Conservation (phyloP, 768 basidiomycete genomes). For the Suillus bovinus region DNA sequence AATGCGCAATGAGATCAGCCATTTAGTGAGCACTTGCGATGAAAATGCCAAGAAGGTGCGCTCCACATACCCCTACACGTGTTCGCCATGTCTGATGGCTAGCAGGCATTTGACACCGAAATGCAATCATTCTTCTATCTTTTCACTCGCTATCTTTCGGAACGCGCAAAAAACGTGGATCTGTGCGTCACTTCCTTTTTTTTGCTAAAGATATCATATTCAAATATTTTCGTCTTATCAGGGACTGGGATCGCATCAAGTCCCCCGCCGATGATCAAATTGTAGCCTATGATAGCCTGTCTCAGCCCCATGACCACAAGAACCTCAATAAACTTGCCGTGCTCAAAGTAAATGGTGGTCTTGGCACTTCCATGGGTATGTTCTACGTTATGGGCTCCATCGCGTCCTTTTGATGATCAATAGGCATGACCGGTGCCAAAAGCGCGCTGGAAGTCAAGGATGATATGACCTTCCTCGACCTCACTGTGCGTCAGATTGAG, state of each 20-base stretch:
- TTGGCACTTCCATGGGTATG: conserved; percentile 64
- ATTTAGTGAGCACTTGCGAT: conserved; percentile 84
- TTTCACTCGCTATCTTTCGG: conserved; percentile 76
- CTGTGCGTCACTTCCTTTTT: conserved; percentile 50
- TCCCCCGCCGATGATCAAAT: conserved; percentile 66
- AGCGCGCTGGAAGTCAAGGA: conserved; percentile 75
- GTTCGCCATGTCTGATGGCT: conserved; percentile 20
- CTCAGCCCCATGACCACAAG: conserved; percentile 42
- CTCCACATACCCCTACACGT: conserved; percentile 9
- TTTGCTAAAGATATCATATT: conserved; percentile 11
- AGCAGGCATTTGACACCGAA: conserved; percentile 72
- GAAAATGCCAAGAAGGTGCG: conserved; percentile 77
- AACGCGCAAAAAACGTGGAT: conserved; percentile 65
- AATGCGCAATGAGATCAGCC: conserved; percentile 97
- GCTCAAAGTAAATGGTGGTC: conserved; percentile 77
- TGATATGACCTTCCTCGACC: conserved; percentile 69
- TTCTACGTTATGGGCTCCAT: neutral
- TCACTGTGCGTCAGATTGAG: conserved; percentile 65
- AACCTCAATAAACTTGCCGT: conserved; percentile 73
- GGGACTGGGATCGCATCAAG: conserved; percentile 50
- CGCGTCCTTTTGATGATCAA: conserved; percentile 5
- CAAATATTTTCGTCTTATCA: conserved; percentile 13
- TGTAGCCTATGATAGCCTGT: conserved; percentile 54
- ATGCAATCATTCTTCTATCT: conserved; percentile 86
- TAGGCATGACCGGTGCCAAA: conserved; percentile 64